Base-by-base conservation (phyloP, 1,284 basidiomycete species). In the Polyporus tsugae region DNA sequence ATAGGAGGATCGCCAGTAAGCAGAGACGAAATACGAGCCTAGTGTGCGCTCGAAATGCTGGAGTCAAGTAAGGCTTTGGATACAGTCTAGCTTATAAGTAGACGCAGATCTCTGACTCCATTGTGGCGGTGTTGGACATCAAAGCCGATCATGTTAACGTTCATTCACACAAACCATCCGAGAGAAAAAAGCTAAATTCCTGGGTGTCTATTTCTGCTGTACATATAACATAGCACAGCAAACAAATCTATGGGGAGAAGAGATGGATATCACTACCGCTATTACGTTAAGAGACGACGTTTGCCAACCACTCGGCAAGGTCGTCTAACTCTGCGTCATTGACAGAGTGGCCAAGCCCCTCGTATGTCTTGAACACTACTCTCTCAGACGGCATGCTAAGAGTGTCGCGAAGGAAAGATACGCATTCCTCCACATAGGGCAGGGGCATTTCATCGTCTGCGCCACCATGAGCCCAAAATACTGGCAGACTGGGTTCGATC, bases 391-490 rank as follows among this genome's bases (percentile, higher is more conserved):
- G 72, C 39, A 80, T 72, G 15, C 73, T 68, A n/a, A 82, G 64
- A 9, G 68, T 67, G 9, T 78, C 65, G 13, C 75, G 75, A 15
- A 84, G 69, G 68, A 83, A 84, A 2, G 70, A 60, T 11, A 78
- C 72, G 9, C 78, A 78, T 60, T 82, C 80, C 42, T 79, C 69
- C 4, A 76, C 82, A 68, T 79, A 79, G 2, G 75, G 74, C 4
- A 80, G 60, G 1, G 84, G 83, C 22, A 85, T 80, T 41, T 83
- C 82, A 0, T 57, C 62, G 69, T 85, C 83, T 3, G 73, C 70
- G 58, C 65, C 75, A 17, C 84, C 84, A 66, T 84, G 82, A 6
- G 80, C 81, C 80, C 82, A 85, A 61, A 85, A 78, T 3, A 85
- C 78, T 0, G 83, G 83, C 7, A 82, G 70, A 63, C 60, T 74